Conservation (phyloP, 768 basidiomycete species). For the Leucosporidium creatinivorum region DNA sequence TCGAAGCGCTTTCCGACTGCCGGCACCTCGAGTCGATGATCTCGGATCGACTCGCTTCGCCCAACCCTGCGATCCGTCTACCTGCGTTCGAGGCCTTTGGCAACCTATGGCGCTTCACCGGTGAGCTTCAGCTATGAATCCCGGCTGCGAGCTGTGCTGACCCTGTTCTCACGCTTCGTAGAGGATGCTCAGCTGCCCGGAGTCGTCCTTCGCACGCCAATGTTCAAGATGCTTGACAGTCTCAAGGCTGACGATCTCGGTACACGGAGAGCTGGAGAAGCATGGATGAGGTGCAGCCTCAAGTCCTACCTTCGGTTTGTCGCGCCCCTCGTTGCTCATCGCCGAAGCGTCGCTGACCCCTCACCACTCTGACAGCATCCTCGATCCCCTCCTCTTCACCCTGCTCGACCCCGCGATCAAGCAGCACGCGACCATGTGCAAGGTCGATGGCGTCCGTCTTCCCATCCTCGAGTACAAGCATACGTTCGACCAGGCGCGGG, state of each 20-base stretch:
- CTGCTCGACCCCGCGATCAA: constrained; percentile 64
- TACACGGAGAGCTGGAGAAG: constrained; percentile 73
- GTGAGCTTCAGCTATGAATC: too few relatives aligned
- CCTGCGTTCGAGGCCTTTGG: constrained; percentile 82
- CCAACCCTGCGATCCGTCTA: constrained; percentile 48
- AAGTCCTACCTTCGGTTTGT: constrained; percentile 80
- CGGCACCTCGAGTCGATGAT: constrained; percentile 72
- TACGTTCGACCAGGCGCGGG: constrained; percentile 67
- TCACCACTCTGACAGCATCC: constrained; percentile 50
- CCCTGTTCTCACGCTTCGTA: constrained; percentile 36
- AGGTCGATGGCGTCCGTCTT: constrained; percentile 60
- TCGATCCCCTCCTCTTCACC: constrained; percentile 78
- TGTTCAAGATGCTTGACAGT: constrained; percentile 80
- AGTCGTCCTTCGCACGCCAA: constrained; percentile 69
- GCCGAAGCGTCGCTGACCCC: not conserved
- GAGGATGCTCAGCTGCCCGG: constrained; percentile 79
- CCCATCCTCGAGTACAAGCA: constrained; percentile 62
- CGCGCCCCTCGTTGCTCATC: constrained; percentile 14
- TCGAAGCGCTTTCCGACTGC: constrained; percentile 54
- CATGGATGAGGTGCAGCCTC: constrained; percentile 93
- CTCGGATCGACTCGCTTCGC: constrained; percentile 60
- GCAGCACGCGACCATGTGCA: constrained; percentile 49
- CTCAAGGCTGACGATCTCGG: constrained; percentile 67
- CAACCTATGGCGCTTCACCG: constrained; percentile 80
- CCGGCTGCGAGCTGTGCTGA: not conserved